phyloP scores from a whole-genome alignment of 208 protist species.

The Crithidia bombi region DNA sequence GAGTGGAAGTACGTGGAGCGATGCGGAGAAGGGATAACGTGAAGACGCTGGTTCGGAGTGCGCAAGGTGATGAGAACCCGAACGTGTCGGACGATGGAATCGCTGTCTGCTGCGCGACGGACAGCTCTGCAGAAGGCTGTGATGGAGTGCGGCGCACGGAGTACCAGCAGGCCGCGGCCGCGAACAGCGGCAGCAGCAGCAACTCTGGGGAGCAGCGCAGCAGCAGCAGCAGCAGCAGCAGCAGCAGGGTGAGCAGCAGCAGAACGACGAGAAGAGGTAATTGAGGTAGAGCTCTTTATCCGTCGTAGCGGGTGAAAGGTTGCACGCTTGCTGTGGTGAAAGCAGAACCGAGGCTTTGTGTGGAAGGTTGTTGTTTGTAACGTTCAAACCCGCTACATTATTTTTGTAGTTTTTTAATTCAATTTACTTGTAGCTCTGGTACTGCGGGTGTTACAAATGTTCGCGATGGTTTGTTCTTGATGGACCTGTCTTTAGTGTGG shows the following conservation, averaged over 20 bases:
- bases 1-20: constrained; percentile 89
- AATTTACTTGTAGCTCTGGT: too few relatives aligned
- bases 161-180: constrained; percentile 77
- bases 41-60: constrained; percentile 58
- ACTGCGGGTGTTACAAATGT: too few relatives aligned
- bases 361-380: too few relatives aligned
- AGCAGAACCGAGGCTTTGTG: too few relatives aligned
- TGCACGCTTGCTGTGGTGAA: too few relatives aligned
- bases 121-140: constrained; percentile 89
- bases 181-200: constrained; percentile 79
- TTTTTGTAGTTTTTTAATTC: too few relatives aligned
- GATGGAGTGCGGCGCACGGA: constrained; percentile 84
- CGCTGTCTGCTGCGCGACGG: constrained; percentile 47
- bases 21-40: constrained; percentile 83
- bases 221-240: constrained; percentile 8
- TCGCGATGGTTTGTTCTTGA: too few relatives aligned
- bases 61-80: constrained; percentile 76
- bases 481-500: too few relatives aligned
- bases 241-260: constrained; percentile 7
- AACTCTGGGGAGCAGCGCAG: neutral
- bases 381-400: too few relatives aligned
- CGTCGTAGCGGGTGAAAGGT: too few relatives aligned
- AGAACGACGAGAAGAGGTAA: neutral
- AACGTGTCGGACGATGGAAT: constrained; percentile 73
- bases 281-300: neutral